phyloP scores from a whole-genome alignment of 2,329 filamentous ascomycete genomes.

The Stenocarpella maydis region DNA sequence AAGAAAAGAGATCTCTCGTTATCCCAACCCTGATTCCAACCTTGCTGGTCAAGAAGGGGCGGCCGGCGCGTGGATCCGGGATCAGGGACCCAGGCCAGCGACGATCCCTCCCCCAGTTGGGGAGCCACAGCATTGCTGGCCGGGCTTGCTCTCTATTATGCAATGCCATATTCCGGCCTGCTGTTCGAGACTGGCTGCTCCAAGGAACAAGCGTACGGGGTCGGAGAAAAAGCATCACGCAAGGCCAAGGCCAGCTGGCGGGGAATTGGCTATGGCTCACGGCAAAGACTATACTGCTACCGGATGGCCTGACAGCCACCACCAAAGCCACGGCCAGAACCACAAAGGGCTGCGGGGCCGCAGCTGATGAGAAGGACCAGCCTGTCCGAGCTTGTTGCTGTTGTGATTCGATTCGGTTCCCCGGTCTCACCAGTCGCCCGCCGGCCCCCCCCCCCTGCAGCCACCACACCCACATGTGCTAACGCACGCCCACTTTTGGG shows the following conservation, averaged over 20 bases:
- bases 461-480: neutral
- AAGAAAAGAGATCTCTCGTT: conserved; percentile 7
- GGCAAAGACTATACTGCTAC: neutral
- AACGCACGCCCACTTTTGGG: neutral
- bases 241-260: conserved; percentile 19
- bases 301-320: neutral
- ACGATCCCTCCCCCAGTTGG: conserved; percentile 13
- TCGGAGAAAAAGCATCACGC: neutral
- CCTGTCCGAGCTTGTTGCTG: conserved; percentile 27
- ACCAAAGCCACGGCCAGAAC: neutral
- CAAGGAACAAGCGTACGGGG: neutral
- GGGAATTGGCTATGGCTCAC: conserved; percentile 2
- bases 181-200: neutral
- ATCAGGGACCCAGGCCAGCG: conserved; percentile 5
- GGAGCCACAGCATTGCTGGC: neutral
- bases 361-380: conserved; percentile 22
- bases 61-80: conserved; percentile 18
- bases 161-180: neutral
- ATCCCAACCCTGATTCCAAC: conserved; percentile 24
- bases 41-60: conserved; percentile 4
- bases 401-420: conserved; percentile 26
- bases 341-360: neutral
- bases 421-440: neutral
- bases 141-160: no score
- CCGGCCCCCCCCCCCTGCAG: conserved; percentile 14